Base-by-base conservation (phyloP, 2,329 filamentous ascomycete species). In the Trichoderma harzianum region DNA sequence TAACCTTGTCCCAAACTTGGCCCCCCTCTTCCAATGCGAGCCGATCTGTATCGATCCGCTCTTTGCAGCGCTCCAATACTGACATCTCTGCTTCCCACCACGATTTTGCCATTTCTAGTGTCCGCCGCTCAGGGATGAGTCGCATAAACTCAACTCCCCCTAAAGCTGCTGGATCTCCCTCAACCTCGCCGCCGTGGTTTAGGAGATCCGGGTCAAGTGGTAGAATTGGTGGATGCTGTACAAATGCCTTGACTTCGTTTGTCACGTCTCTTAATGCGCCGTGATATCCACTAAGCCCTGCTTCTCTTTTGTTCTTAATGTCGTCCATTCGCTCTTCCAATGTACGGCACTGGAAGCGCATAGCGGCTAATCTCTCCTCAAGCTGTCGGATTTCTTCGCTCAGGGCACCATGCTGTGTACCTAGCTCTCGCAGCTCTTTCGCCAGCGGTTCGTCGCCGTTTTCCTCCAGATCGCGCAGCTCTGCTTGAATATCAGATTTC, bases 201-300 rank as follows among this genome's bases (percentile, higher is more conserved):
- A 86, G 75, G 1, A 85, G 83, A 43, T 85, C 84, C 0, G 82
- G 75, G 70, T 89, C 87, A 8, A 90, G 77, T 0, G 88, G 87
- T 53, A 82, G 82, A 6, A 89, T 80, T 0, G 88, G 87, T 1
- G 90, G 89, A 16, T 85, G 84, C 11, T 81, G 84, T 75, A 94
- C 82, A 72, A 94, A 87, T 5, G 82, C 83, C 6, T 82, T 81
- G 7, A 93, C 84, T 69, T 92, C 88, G 16, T 82, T 83, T 73
- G 94, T 91, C 7, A 93, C 86, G 69, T 93, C 87, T 70, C 84
- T 87, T 43, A 93, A 81, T 5, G 91, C 91, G 1, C 90, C 88
- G 24, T 86, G 88, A 78, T 93, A 94, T 0, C 91, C 91, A 70
- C 91, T 92, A 16, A 94, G 79, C n/a, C 89, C 89, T 2, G 92